Base-by-base conservation (phyloP, 768 basidiomycete genomes). In the Coprinellus aureogranulatus region DNA sequence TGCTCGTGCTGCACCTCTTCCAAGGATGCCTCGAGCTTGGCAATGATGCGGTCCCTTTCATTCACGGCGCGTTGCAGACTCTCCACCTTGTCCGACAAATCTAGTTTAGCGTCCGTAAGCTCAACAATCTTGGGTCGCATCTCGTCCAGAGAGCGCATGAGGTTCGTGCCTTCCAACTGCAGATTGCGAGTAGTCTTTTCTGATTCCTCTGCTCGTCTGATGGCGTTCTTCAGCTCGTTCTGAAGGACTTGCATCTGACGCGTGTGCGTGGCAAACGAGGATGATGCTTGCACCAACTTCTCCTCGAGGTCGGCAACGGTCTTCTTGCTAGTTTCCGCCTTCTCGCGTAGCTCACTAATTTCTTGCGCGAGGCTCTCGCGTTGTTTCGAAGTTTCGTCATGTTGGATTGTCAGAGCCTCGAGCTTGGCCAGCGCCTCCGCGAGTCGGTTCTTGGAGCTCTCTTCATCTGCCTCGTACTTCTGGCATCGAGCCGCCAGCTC, bases 61-160 rank as follows among this genome's bases (percentile, higher is more conserved):
- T 76, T 75, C 57, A 90, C 61, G 9, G 78, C 74, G 52, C 78
- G 76, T 57, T 86, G 78, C 55, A 91, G 69, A 54, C 70, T 68
- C 60, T 83, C 84, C 45, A 85, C 74, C 63, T 83, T 83, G 59
- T 93, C 89, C 44, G 78, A 76, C 9, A 90, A 77, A 59, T 89
- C 83, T 14, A 90, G 72, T 68, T 87, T 90, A 59, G 77, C 80
- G 37, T 85, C 82, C 2, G 89, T 91, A 54, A 95, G 76, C 67
- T 91, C 86, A 22, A 92, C 86, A 60, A 93, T 85, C 75, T 93
- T 93, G 40, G 89, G 83, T 28, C 88, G 82, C 84, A 93, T 88
- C 70, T 93, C 90, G 61, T 93, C 87, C 59, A 94, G 72, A n/a
- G 89, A 86, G 27, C 79, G 83, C 85, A 93, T 83, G 31, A 94